These are phyloP conservation scores for Rhododendron mucronatum DNA, from an alignment of 148 eudicot genomes.

Conservation along the genomic window DNA sequence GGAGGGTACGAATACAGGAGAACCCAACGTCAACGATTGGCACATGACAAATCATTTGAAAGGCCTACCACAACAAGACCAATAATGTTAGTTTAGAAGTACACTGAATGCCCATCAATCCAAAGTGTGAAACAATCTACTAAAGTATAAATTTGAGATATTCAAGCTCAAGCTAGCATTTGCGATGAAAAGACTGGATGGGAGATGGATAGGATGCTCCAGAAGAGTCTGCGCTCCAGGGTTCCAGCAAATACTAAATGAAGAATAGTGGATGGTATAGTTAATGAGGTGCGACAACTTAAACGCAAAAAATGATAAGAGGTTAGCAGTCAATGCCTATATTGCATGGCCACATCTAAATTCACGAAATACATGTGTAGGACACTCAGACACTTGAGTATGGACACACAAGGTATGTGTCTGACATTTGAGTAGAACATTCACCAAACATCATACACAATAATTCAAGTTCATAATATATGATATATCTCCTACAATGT, in stretches of 20 bases:
- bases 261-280: neutral
- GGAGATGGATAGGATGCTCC: neutral
- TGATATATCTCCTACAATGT: neutral
- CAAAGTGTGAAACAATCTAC: neutral
- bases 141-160: neutral
- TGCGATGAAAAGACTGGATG: neutral
- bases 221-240: neutral
- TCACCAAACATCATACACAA: neutral
- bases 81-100: neutral
- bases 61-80: neutral
- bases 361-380: neutral
- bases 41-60: neutral
- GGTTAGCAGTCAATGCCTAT: neutral
- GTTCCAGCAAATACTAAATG: neutral
- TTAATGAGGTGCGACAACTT: neutral
- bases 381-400: neutral
- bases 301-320: neutral
- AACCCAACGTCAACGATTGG: neutral
- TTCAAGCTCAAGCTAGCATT: neutral
- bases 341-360: neutral
- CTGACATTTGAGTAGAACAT: neutral
- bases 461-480: neutral
- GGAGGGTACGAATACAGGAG: neutral
- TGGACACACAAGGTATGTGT: neutral
- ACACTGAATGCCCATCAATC: neutral